These are phyloP conservation scores for Podospora appendiculata DNA, from an alignment of 495 filamentous ascomycete genomes.

Conservation along the genomic window DNA sequence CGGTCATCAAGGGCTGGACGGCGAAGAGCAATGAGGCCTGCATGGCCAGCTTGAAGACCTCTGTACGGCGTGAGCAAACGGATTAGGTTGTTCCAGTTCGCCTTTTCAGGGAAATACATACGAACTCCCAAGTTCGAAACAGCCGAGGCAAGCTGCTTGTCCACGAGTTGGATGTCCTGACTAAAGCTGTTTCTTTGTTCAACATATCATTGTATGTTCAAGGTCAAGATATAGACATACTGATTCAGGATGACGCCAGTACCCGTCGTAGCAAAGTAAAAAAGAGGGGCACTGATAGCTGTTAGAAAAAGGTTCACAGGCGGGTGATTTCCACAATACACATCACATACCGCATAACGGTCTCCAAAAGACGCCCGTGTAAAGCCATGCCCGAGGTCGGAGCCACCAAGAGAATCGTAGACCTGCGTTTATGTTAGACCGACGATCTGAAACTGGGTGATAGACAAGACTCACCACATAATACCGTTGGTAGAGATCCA, in stretches of 20 bases:
- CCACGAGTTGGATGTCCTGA: constrained; percentile 54
- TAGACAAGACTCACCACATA: constrained; percentile 16
- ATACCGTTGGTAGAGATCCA: constrained; percentile 21
- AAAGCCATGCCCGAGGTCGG: background rate
- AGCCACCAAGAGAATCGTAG: background rate
- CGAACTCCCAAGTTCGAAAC: constrained; percentile 4
- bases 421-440: background rate
- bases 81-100: background rate
- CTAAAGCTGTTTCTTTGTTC: constrained; percentile 36
- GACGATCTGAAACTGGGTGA: constrained; percentile 3
- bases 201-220: background rate
- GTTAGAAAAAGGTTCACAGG: background rate
- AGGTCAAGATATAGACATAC: constrained; percentile 9
- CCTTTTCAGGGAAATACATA: constrained; percentile 2
- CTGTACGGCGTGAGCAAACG: background rate
- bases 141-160: constrained; percentile 40
- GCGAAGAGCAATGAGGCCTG: constrained; percentile 31
- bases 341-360: constrained; percentile 13
- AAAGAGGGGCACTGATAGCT: constrained; percentile 13
- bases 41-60: constrained; percentile 21
- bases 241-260: constrained; percentile 19
- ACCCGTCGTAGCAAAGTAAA: constrained; percentile 19
- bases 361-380: constrained; percentile 10
- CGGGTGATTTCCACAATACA: background rate
- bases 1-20: constrained; percentile 34